These are phyloP conservation scores for Scleromitrula shiraiana DNA, from an alignment of 2,329 filamentous ascomycete species.

Conservation along the genomic window DNA sequence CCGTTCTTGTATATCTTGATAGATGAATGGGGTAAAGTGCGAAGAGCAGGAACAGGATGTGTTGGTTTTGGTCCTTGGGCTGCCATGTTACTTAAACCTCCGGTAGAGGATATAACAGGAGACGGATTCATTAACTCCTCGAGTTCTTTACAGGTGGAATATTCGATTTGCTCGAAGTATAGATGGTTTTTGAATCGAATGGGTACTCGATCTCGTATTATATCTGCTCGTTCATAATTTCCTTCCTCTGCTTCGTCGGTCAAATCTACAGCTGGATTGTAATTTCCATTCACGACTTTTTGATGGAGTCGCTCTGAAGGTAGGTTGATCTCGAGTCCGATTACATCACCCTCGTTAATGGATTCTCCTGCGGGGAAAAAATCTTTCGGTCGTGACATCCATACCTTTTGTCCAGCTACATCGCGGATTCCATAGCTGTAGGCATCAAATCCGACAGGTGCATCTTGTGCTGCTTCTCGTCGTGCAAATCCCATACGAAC, in stretches of 20 bases:
- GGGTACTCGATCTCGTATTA: slow-evolving; percentile 90
- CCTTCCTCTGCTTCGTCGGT: slow-evolving; percentile 42
- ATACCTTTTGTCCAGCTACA: slow-evolving; percentile 81
- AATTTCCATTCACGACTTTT: slow-evolving; percentile 79
- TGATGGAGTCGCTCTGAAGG: slow-evolving; percentile 79
- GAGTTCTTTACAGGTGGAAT: slow-evolving; percentile 78
- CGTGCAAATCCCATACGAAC: slow-evolving; percentile 84
- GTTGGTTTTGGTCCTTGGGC: slow-evolving; percentile 58
- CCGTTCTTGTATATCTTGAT: slow-evolving; percentile 95
- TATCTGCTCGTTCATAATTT: slow-evolving; percentile 61
- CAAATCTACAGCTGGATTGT: slow-evolving; percentile 76
- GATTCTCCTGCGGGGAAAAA: slow-evolving; percentile 75
- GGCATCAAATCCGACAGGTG: slow-evolving; percentile 77
- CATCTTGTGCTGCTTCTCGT: slow-evolving; percentile 73
- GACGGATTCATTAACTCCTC: slow-evolving; percentile 74
- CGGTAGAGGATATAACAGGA: slow-evolving; percentile 37
- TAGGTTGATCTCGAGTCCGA: slow-evolving; percentile 86
- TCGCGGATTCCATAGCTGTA: slow-evolving; percentile 95
- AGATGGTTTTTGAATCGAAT: slow-evolving; percentile 90
- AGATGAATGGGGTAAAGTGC: slow-evolving; percentile 76
- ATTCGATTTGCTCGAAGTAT: slow-evolving; percentile 90
- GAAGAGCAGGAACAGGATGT: slow-evolving; percentile 65
- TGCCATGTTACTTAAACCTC: slow-evolving; percentile 28
- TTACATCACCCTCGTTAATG: slow-evolving; percentile 83
- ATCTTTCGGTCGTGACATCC: slow-evolving; percentile 87